phyloP scores from a whole-genome alignment of 176 grass and related monocot genomes.

The Carex myosuroides region DNA sequence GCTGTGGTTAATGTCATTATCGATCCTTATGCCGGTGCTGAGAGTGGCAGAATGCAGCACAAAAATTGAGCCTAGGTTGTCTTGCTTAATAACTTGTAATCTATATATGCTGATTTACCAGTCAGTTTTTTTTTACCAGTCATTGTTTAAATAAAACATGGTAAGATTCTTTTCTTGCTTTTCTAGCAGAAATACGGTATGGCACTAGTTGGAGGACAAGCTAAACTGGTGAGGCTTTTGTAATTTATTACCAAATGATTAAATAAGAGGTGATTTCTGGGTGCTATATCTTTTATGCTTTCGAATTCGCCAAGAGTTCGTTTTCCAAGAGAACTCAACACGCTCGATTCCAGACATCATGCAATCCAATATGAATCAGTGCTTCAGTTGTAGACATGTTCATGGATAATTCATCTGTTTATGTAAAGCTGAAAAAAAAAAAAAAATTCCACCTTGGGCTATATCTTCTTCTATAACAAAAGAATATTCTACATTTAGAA shows the following conservation, averaged over 20 bases:
- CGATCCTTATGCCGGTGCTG: constrained; percentile 74
- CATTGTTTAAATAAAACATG: not conserved
- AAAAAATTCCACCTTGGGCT: not conserved
- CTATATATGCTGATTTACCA: not conserved
- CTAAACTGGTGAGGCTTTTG: not conserved
- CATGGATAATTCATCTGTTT: not conserved
- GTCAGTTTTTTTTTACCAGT: not conserved
- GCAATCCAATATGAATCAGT: not conserved
- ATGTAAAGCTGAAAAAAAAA: not conserved
- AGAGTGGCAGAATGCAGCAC: constrained; percentile 94
- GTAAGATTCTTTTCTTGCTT: not conserved
- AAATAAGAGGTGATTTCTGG: not conserved
- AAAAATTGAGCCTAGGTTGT: constrained; percentile 55
- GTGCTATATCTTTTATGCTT: not conserved
- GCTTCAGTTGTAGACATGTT: not conserved
- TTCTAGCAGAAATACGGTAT: not conserved
- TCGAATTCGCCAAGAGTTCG: not conserved
- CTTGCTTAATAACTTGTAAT: not conserved
- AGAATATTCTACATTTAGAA: constrained; percentile 2
- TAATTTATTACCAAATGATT: not conserved
- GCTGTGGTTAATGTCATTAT: constrained; percentile 73
- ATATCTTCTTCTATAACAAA: not conserved
- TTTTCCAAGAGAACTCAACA: not conserved
- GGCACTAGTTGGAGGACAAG: not conserved
- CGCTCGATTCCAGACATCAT: not conserved